A percentile compares a stretch with the other conserved stretches of the same genome.
Evolutionary conservation across 2,329 filamentous ascomycete genomes (phyloP).

Genomic region (Torrubiellomyces zombiae): DNA sequence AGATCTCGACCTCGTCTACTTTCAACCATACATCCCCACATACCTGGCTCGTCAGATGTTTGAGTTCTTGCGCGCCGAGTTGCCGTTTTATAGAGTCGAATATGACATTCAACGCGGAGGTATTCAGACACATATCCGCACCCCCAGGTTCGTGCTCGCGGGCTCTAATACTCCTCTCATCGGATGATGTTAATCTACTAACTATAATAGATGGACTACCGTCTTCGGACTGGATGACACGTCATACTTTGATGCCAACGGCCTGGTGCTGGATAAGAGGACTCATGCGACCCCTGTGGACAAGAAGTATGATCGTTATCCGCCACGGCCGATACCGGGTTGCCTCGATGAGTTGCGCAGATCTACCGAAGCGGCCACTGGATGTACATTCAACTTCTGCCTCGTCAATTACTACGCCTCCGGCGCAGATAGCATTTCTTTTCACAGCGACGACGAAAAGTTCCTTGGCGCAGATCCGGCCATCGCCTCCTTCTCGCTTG

Average conservation of each 20-base stretch:
- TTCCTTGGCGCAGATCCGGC: conserved; percentile 54
- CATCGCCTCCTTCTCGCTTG: conserved; percentile 61
- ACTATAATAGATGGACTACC: conserved; percentile 27
- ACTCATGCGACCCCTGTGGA: conserved; percentile 24
- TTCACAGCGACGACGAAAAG: conserved; percentile 65
- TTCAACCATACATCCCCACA: conserved; percentile 52
- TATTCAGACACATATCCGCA: conserved; percentile 42
- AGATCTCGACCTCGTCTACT: conserved; percentile 59
- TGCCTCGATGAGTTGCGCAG: conserved; percentile 49
- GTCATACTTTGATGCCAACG: conserved; percentile 34
- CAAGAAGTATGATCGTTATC: conserved; percentile 36
- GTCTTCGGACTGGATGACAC: conserved; percentile 46
- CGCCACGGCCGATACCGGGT: conserved; percentile 52
- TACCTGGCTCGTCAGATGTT: conserved; percentile 43
- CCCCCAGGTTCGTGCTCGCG: conserved; percentile 29
- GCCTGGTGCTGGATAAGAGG: conserved; percentile 26
- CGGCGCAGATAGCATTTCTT: conserved; percentile 60
- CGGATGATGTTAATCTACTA: neutral
- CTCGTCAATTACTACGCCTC: conserved; percentile 74
- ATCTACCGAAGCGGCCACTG: conserved; percentile 48
- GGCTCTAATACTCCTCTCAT: neutral
- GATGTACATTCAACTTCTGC: conserved; percentile 59
- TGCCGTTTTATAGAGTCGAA: conserved; percentile 62
- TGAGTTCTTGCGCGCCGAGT: conserved; percentile 49
- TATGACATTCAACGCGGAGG: conserved; percentile 55